Base-by-base conservation (phyloP, 148 eudicot species). In the Chenopodium suecicum region DNA sequence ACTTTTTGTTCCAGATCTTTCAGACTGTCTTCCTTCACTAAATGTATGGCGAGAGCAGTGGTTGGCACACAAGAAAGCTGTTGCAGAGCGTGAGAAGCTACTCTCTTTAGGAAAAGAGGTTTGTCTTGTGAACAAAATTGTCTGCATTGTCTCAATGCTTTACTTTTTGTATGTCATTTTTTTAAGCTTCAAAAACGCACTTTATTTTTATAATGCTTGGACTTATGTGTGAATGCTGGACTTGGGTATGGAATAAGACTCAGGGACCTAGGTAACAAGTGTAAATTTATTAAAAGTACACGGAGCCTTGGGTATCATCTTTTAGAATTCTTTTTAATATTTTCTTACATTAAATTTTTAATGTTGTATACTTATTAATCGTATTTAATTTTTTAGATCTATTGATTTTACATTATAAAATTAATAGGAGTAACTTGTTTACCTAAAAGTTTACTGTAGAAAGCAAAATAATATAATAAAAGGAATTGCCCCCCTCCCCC, bases 21-120 rank as follows among this genome's bases (percentile, higher is more conserved):
- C 97, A 20, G 90, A 90, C 54, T 96, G 98, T 81, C 94, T 96
- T 80, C 98, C 98, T 75, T 92, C 98, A 20, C 65, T 94, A 60
- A 91, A 91, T 67, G 86, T 87, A 34, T 96, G 99, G 99, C 81
- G 91, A 77, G 93, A 94, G 50, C 99, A 94, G 71, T 96, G 99
- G 99, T 74, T 92, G 86, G 84, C 92, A 44, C 90, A 90, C 83
- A 96, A 85, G 84, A 94, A 90, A 85, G 91, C 82, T 79, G 81
- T 91, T 81, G 85, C 90, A 56, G 99, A 92, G 89, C 88, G 92
- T 86, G 97, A 91, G 82, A 86, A 79, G 27, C 83, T 31, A 76
- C 86, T 75, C 23, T 78, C 85, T 67, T 75, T 81, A 44, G 89
- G 82, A 82, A 92, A 89, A 81, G 93, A 93, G 93, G 95, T 92